These are phyloP conservation scores for Scutellaria minor DNA, from an alignment of 257 asterid species.

Conservation along the genomic window DNA sequence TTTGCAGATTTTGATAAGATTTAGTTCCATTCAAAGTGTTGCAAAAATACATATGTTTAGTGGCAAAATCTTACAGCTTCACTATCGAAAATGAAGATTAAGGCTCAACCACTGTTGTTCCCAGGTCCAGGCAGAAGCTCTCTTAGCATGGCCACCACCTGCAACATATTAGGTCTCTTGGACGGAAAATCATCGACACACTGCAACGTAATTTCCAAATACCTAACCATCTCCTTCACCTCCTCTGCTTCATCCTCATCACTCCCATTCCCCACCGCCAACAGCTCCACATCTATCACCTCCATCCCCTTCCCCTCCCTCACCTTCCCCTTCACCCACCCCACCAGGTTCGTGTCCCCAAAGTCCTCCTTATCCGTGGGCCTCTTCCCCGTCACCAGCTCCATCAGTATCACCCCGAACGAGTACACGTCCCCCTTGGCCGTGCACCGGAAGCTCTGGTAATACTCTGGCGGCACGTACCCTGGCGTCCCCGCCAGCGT, in stretches of 20 bases:
- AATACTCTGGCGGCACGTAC: slow-evolving; percentile 95
- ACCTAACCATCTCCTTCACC: slow-evolving; percentile 90
- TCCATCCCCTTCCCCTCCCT: slow-evolving; percentile 92
- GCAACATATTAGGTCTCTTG: slow-evolving; percentile 88
- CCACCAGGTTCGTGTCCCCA: slow-evolving; percentile 91
- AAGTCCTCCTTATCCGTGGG: slow-evolving; percentile 97
- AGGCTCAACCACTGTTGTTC: slow-evolving; percentile 48
- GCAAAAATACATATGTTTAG: not conserved
- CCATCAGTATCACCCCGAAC: slow-evolving; percentile 80
- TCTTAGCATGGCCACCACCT: slow-evolving; percentile 90
- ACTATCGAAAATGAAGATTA: not conserved
- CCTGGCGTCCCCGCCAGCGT: slow-evolving; percentile 97
- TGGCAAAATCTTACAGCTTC: slow-evolving; percentile 30
- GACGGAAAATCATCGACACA: slow-evolving; percentile 97
- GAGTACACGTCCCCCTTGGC: slow-evolving; percentile 92
- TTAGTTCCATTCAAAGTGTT: not conserved
- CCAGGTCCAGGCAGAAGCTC: slow-evolving; percentile 62
- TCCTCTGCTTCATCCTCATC: slow-evolving; percentile 75
- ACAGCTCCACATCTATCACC: slow-evolving; percentile 67
- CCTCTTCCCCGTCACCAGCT: slow-evolving; percentile 81
- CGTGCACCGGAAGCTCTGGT: slow-evolving; percentile 96
- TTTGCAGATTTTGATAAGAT: not conserved
- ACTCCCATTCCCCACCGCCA: slow-evolving; percentile 48
- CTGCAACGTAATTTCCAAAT: slow-evolving; percentile 74
- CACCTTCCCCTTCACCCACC: slow-evolving; percentile 93